phyloP scores from a whole-genome alignment of 495 filamentous ascomycete species.

The Neurospora cerealis region DNA sequence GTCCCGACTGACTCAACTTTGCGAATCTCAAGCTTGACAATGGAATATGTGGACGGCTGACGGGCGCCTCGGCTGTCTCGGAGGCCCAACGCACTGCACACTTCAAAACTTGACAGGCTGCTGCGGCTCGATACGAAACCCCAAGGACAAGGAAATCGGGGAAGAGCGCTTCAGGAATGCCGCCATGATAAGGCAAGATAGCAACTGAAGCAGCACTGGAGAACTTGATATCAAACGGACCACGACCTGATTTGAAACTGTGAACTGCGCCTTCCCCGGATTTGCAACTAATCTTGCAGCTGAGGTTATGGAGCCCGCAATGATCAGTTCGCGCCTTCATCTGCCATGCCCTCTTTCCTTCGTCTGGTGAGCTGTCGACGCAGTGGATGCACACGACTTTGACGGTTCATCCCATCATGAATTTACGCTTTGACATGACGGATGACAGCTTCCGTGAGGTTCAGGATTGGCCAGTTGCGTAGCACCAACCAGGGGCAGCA shows the following conservation, averaged over 20 bases:
- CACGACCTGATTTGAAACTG: background rate
- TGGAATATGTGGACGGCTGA: background rate
- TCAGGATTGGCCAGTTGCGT: background rate
- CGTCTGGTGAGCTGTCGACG: background rate
- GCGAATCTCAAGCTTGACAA: background rate
- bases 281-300: background rate
- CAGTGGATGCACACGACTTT: background rate
- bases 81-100: background rate
- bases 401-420: background rate
- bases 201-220: background rate
- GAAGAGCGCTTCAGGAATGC: background rate
- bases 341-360: background rate
- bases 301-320: background rate
- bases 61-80: background rate
- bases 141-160: background rate
- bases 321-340: background rate
- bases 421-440: background rate
- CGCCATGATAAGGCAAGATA: background rate
- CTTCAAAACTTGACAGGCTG: background rate
- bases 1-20: background rate
- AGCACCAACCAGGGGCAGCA: background rate
- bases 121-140: background rate
- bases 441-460: background rate
- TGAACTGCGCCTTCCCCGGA: background rate
- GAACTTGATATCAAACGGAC: background rate